These are phyloP conservation scores for Pueraria montana DNA, from an alignment of 306 rosid genomes.

Conservation along the genomic window DNA sequence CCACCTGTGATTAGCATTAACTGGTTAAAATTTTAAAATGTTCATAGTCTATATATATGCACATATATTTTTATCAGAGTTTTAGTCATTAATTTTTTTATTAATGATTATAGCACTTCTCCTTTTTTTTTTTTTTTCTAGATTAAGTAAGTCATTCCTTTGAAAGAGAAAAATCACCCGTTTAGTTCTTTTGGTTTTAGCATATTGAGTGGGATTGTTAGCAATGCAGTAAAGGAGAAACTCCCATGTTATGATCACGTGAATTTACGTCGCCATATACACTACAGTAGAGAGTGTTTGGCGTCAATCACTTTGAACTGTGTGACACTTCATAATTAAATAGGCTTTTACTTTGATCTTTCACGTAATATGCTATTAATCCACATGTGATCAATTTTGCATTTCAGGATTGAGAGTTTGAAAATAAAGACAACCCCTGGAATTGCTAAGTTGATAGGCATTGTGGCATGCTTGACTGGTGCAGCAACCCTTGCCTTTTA, in stretches of 20 bases:
- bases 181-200: background rate
- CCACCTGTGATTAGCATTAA: background rate
- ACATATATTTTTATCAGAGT: background rate
- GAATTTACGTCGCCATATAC: background rate
- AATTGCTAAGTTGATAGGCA: constrained; percentile 67
- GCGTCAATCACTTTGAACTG: background rate
- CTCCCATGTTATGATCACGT: background rate
- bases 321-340: too few species aligned
- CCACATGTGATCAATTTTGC: background rate
- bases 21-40: background rate
- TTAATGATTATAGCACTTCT: background rate
- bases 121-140: background rate
- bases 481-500: constrained; percentile 68
- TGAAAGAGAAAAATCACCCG: background rate
- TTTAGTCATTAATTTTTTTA: background rate
- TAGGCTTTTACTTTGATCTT: too few species aligned
- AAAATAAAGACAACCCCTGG: constrained; percentile 64
- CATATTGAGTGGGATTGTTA: background rate
- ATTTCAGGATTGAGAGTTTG: constrained; percentile 67
- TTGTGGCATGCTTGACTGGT: constrained; percentile 64
- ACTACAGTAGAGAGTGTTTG: background rate
- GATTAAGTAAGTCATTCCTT: background rate
- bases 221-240: constrained; percentile 1
- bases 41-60: background rate
- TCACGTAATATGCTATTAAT: background rate